Base-by-base conservation (phyloP, 331 rosid species). In the Quercus tomentella region DNA sequence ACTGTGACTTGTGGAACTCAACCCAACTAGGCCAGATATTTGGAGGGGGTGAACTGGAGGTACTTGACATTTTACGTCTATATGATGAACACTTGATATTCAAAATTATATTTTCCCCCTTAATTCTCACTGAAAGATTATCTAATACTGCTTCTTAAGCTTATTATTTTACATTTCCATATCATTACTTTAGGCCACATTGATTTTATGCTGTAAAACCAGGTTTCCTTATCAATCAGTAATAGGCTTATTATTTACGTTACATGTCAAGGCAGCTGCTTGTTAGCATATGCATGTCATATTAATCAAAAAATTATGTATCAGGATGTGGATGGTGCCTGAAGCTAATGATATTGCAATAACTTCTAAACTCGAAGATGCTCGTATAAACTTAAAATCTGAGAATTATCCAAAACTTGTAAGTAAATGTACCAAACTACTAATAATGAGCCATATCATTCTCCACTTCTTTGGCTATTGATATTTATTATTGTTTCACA, bases 281-380 rank as follows among this genome's bases (percentile, higher is more conserved):
- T 11, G 35, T 70, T 62, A 72, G 69, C 55, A 71, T 45, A 71
- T 57, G 35, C 70, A 6, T 55, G 62, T 43, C 76, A 62, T 80
- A 70, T 78, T 79, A 68, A 77, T 74, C 67, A 61, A 70, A n/a
- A 33, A 54, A 22, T 70, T 80, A 72, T 85, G 72, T 58, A 60
- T 77, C 97, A 94, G 97, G 94, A 87, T 92, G 86, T 89, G 90
- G 94, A 84, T 72, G 52, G 57, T 87, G 79, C 88, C 92, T 37
- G 92, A 85, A 78, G 81, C 82, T 84, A 82, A 71, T 67, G 89
- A 80, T 61, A 76, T 81, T 72, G 72, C 89, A 80, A 82, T 85
- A 84, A 80, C 86, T 23, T 81, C 78, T 74, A 62, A 72, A 57
- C 72, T 69, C 51, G 88, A 86, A 70, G 70, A 83, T 73, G 82